These are phyloP conservation scores for Neonectria hederae DNA, from an alignment of 2,329 filamentous ascomycete species.

Conservation along the genomic window DNA sequence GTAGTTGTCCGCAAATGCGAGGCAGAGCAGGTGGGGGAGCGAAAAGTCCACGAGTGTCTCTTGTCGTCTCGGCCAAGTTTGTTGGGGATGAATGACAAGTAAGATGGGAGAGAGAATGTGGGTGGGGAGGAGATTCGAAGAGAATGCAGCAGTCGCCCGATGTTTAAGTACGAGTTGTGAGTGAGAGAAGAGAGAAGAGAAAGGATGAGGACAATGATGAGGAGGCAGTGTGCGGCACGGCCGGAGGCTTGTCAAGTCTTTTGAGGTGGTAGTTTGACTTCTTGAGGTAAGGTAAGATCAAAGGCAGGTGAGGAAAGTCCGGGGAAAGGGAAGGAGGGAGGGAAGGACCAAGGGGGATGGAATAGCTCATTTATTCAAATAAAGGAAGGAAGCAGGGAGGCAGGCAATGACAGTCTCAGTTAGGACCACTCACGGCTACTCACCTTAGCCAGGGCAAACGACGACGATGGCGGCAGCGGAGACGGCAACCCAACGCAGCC, in stretches of 20 bases:
- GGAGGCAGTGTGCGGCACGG: not conserved
- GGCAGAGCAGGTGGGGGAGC: conserved; percentile 6
- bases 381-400: conserved; percentile 30
- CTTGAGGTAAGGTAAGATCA: conserved; percentile 10
- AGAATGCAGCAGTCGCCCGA: conserved; percentile 12
- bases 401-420: conserved; percentile 29
- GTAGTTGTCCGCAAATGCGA: not conserved
- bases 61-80: not conserved
- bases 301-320: conserved; percentile 21
- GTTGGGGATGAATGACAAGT: not conserved
- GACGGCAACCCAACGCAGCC: conserved; percentile 22
- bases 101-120: not conserved
- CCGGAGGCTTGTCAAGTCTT: not conserved
- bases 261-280: not conserved
- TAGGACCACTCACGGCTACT: conserved; percentile 22
- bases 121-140: conserved; percentile 1
- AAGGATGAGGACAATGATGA: not conserved
- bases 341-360: conserved; percentile 28
- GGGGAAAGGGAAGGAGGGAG: conserved; percentile 25
- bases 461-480: conserved; percentile 29
- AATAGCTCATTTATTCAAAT: conserved; percentile 30
- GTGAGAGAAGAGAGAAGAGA: not conserved
- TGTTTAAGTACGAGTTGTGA: conserved; percentile 14
- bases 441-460: conserved; percentile 36
- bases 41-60: not conserved